A percentile compares a stretch with the other conserved stretches of the same genome.
Conservation (phyloP, 257 asterid species). For the Solanum okadae region DNA sequence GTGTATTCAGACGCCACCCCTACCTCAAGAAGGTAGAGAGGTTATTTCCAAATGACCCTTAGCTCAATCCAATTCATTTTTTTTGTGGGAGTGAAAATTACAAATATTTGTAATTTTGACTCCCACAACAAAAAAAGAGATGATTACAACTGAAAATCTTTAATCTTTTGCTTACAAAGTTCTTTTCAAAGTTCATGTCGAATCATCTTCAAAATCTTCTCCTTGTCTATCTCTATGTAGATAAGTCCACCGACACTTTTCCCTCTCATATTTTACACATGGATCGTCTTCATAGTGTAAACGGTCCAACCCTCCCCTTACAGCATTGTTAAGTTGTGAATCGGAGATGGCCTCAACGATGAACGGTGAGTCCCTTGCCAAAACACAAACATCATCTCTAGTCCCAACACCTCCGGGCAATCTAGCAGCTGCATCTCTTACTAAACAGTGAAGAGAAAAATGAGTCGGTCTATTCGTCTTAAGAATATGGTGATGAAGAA, state of each 20-base stretch:
- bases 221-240: constrained; percentile 81
- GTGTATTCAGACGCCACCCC: no score
- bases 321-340: constrained; percentile 82
- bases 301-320: constrained; percentile 54
- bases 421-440: constrained; percentile 94
- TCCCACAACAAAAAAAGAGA: no score
- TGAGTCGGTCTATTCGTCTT: constrained; percentile 80
- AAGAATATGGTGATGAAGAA: constrained; percentile 83
- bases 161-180: no score
- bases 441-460: constrained; percentile 84
- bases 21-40: neutral
- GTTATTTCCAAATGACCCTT: no score
- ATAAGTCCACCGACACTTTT: constrained; percentile 78
- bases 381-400: constrained; percentile 79
- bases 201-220: constrained; percentile 95
- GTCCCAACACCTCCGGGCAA: constrained; percentile 91
- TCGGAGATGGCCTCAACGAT: constrained; percentile 81
- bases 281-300: constrained; percentile 91
- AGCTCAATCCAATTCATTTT: no score
- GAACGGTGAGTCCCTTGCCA: constrained; percentile 86
- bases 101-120: no score
- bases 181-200: constrained; percentile 21
- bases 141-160: no score
- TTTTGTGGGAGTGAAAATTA: no score
- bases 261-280: constrained; percentile 40